These are phyloP conservation scores for Carex littledalei DNA, from an alignment of 176 grass and related monocot genomes.

Conservation along the genomic window DNA sequence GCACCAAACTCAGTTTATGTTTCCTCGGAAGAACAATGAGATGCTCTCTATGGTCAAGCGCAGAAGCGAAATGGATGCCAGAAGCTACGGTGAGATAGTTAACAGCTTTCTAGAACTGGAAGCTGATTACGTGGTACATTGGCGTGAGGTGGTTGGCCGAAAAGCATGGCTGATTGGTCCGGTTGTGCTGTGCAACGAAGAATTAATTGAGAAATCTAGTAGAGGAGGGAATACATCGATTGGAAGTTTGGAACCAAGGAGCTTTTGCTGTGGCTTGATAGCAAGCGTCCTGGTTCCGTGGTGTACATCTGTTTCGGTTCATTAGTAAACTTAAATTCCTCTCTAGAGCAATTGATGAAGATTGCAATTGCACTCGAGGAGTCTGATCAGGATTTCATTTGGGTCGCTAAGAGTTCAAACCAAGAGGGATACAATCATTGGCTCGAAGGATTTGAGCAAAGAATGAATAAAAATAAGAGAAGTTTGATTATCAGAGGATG, in stretches of 20 bases:
- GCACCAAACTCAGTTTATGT: constrained; percentile 19
- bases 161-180: constrained; percentile 49
- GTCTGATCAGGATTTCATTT: constrained; percentile 44
- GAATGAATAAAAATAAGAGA: constrained; percentile 9
- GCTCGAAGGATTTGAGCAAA: constrained; percentile 34
- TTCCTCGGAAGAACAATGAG: not conserved
- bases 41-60: not conserved
- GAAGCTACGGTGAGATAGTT: constrained; percentile 35
- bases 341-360: constrained; percentile 22
- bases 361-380: constrained; percentile 42
- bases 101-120: constrained; percentile 73
- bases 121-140: constrained; percentile 30
- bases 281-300: constrained; percentile 22
- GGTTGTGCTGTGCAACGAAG: constrained; percentile 26
- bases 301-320: constrained; percentile 55
- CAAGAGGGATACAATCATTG: constrained; percentile 18
- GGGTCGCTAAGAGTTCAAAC: constrained; percentile 25
- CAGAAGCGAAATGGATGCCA: not conserved
- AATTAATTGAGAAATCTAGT: not conserved
- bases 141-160: not conserved
- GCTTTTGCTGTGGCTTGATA: constrained; percentile 41
- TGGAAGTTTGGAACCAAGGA: not conserved
- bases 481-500: constrained; percentile 45
- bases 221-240: constrained; percentile 26
- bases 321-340: not conserved